phyloP scores from a whole-genome alignment of 202 grass and related monocot genomes.

The Sporobolus alterniflorus region DNA sequence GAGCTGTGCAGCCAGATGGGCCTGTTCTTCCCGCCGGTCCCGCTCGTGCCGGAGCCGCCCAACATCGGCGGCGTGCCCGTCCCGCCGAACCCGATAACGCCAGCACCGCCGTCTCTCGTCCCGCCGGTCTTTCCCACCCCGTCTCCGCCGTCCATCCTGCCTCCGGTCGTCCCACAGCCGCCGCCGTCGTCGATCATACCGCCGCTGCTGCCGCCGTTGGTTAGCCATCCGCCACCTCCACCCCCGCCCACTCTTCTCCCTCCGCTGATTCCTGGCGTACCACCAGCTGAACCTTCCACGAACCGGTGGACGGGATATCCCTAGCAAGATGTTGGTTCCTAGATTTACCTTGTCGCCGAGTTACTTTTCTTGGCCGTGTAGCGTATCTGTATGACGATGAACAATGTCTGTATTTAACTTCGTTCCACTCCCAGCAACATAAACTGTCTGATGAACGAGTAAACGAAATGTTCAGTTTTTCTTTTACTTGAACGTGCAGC shows the following conservation, averaged over 20 bases:
- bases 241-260: slow-evolving; percentile 46
- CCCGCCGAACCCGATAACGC: slow-evolving; percentile 55
- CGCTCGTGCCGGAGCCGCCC: slow-evolving; percentile 48
- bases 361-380: background rate
- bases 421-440: no score
- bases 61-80: slow-evolving; percentile 60
- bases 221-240: slow-evolving; percentile 23
- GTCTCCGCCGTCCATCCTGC: slow-evolving; percentile 50
- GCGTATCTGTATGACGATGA: background rate
- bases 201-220: slow-evolving; percentile 23
- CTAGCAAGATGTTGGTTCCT: background rate
- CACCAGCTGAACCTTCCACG: slow-evolving; percentile 29
- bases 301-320: background rate
- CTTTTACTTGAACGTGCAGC: no score
- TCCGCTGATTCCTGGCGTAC: slow-evolving; percentile 24
- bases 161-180: slow-evolving; percentile 44
- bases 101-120: slow-evolving; percentile 42
- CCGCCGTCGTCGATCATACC: slow-evolving; percentile 44
- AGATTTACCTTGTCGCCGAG: background rate
- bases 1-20: slow-evolving; percentile 38
- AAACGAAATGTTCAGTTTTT: no score
- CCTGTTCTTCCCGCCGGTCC: slow-evolving; percentile 46
- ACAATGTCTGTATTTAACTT: no score
- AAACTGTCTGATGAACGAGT: no score
- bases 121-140: slow-evolving; percentile 39